These are phyloP conservation scores for Lasiodiplodia sp. DNA, from an alignment of 2,329 filamentous ascomycete genomes.

Conservation along the genomic window DNA sequence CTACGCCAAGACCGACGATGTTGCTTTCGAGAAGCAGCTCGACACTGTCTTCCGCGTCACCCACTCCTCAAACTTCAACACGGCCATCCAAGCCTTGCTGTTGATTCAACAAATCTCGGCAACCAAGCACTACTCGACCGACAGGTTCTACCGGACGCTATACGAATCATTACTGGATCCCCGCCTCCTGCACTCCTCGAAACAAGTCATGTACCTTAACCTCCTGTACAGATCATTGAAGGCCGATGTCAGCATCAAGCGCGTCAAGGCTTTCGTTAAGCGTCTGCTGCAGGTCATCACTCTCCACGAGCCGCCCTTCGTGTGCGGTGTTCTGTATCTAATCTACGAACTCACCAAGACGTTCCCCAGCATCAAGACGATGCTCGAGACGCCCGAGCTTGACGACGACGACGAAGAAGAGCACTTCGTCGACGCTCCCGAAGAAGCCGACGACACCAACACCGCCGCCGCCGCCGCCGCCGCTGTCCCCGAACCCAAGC, in stretches of 20 bases:
- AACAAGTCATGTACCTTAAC: conserved; percentile 95
- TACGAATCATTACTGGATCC: conserved; percentile 96
- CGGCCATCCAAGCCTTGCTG: conserved; percentile 92
- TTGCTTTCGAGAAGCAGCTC: conserved; percentile 83
- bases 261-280: conserved; percentile 96
- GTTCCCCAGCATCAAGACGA: conserved; percentile 80
- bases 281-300: conserved; percentile 86
- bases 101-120: conserved; percentile 91
- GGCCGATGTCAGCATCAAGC: conserved; percentile 85
- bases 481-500: not conserved
- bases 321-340: conserved; percentile 91
- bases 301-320: conserved; percentile 90
- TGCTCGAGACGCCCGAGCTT: conserved; percentile 73
- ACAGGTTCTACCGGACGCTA: conserved; percentile 92
- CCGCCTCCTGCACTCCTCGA: conserved; percentile 86
- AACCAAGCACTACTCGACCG: conserved; percentile 79
- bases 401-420: conserved; percentile 80
- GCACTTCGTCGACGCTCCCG: conserved; percentile 70
- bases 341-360: conserved; percentile 79
- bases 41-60: conserved; percentile 95
- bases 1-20: conserved; percentile 82
- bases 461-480: conserved; percentile 35
- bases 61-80: conserved; percentile 99
- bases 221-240: conserved; percentile 88
- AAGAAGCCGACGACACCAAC: conserved; percentile 59